These are phyloP conservation scores for Yamadazyma pseudoaaseri DNA, from an alignment of 1,139 yeast genomes.

Conservation along the genomic window DNA sequence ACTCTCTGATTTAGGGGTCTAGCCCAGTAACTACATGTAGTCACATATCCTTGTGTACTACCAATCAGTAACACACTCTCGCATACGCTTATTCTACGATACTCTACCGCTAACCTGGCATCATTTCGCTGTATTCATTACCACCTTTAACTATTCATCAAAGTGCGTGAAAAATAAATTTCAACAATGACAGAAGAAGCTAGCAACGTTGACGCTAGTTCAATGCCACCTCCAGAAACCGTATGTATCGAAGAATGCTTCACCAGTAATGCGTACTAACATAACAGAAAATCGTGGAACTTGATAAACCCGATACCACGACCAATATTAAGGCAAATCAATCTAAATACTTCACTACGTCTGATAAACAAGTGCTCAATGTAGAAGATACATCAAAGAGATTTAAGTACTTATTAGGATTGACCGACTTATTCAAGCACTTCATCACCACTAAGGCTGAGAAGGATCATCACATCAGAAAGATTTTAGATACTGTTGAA, in stretches of 20 bases:
- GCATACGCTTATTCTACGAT: no score
- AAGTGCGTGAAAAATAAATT: slow-evolving; percentile 5
- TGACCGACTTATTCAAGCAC: slow-evolving; percentile 67
- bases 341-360: slow-evolving; percentile 43
- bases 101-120: no score
- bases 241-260: slow-evolving; percentile 1
- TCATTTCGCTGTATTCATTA: no score
- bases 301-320: slow-evolving; percentile 4
- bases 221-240: not conserved
- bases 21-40: no score
- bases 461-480: slow-evolving; percentile 57
- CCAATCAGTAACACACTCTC: no score
- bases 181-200: slow-evolving; percentile 5
- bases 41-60: no score
- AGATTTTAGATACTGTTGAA: slow-evolving; percentile 42
- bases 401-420: slow-evolving; percentile 62
- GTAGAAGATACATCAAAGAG: slow-evolving; percentile 57
- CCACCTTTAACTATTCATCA: no score
- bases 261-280: no score
- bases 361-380: slow-evolving; percentile 48
- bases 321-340: slow-evolving; percentile 19
- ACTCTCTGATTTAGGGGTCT: not conserved
- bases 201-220: slow-evolving; percentile 1
- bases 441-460: slow-evolving; percentile 67
- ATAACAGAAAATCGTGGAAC: not conserved